Percentiles rank a stretch among this genome's conserved stretches.
These are phyloP conservation scores for Petasospora fabianii DNA, from an alignment of 1,139 yeast species.

Conservation along the genomic window DNA sequence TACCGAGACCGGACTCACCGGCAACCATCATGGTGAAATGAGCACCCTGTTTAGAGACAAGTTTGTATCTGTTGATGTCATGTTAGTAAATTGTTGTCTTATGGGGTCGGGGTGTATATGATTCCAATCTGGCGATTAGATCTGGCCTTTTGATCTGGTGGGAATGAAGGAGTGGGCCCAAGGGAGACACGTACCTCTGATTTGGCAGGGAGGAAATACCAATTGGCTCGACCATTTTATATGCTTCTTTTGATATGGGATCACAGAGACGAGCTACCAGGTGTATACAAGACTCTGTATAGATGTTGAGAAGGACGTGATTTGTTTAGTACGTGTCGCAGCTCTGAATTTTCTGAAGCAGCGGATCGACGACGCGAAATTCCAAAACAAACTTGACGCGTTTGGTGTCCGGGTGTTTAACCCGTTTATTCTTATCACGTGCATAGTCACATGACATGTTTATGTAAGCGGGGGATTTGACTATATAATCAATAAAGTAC, in stretches of 20 bases:
- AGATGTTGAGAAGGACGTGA: neutral
- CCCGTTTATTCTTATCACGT: too few species aligned
- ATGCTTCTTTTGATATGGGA: neutral
- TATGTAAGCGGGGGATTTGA: neutral
- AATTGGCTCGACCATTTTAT: conserved; percentile 37
- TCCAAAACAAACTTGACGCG: conserved; percentile 4
- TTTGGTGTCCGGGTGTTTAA: conserved; percentile 8
- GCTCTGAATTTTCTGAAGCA: conserved; percentile 10
- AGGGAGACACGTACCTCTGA: conserved; percentile 75
- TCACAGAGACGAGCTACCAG: neutral
- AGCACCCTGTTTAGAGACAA: conserved; percentile 85
- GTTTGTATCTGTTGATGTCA: conserved; percentile 57
- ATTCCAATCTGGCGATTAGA: too few species aligned
- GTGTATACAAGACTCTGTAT: neutral
- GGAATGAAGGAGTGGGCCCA: too few species aligned
- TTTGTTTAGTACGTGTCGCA: conserved; percentile 7
- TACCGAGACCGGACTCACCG: conserved; percentile 93
- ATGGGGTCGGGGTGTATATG: too few species aligned
- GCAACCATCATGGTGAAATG: conserved; percentile 91
- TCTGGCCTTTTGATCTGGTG: too few species aligned
- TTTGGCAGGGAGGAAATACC: conserved; percentile 92
- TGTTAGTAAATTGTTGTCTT: neutral
- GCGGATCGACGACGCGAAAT: conserved; percentile 2
- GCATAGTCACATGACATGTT: neutral
- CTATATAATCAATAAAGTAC: too few species aligned